Percentiles rank a stretch among this genome's conserved stretches.
Conservation (phyloP, 2,329 filamentous ascomycete genomes). For the Monilinia laxa region DNA sequence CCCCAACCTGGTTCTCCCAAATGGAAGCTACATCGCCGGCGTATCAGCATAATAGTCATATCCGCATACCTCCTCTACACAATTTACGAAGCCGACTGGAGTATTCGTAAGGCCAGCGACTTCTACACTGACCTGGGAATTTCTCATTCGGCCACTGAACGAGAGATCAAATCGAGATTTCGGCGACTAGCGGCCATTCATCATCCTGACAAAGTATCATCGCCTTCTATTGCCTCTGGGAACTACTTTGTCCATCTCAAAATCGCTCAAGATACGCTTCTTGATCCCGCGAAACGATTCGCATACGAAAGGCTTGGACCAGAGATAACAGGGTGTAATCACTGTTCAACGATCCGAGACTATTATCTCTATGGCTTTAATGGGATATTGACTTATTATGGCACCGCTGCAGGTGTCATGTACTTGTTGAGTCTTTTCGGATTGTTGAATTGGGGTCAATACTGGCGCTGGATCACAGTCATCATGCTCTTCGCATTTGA, state of each 20-base stretch:
- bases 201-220: constrained; percentile 51
- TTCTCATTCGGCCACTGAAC: constrained; percentile 65
- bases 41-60: constrained; percentile 82
- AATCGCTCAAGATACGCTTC: constrained; percentile 76
- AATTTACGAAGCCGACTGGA: constrained; percentile 86
- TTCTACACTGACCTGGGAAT: constrained; percentile 80
- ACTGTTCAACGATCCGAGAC: constrained; percentile 68
- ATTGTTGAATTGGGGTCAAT: constrained; percentile 65
- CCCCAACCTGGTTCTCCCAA: constrained; percentile 68
- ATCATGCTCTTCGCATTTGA: constrained; percentile 56
- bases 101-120: constrained; percentile 67
- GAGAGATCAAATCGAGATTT: constrained; percentile 80
- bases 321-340: constrained; percentile 63
- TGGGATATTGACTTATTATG: constrained; percentile 60
- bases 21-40: constrained; percentile 71
- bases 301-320: constrained; percentile 90
- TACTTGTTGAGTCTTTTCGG: constrained; percentile 63
- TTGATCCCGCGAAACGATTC: constrained; percentile 74
- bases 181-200: constrained; percentile 23
- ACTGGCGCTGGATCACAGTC: constrained; percentile 63
- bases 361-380: constrained; percentile 69
- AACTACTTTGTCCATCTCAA: constrained; percentile 79
- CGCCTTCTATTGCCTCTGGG: constrained; percentile 38
- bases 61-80: constrained; percentile 85
- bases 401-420: constrained; percentile 55